Evolutionary conservation across 768 basidiomycete genomes (phyloP).

Genomic region (Lactarius akahatsu): DNA sequence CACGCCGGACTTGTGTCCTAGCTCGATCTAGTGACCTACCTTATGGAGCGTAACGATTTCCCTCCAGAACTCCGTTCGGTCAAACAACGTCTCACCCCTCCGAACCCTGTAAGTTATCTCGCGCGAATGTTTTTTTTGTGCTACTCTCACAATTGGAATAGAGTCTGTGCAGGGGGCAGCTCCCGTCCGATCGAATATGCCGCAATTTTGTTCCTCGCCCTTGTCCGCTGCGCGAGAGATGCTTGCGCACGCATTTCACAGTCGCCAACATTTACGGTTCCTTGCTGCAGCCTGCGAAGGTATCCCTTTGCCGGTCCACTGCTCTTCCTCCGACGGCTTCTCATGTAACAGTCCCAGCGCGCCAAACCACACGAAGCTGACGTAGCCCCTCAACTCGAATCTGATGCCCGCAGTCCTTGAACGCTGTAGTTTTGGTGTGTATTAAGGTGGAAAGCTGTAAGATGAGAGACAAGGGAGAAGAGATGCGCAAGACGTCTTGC

Average conservation of each 20-base stretch:
- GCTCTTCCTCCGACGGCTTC: not conserved
- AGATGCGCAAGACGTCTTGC: not conserved
- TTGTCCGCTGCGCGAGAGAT: not conserved
- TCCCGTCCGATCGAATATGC: constrained; percentile 10
- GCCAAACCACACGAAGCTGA: not conserved
- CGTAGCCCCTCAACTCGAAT: not conserved
- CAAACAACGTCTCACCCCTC: not conserved
- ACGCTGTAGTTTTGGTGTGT: not conserved
- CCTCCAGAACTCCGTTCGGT: constrained; percentile 5
- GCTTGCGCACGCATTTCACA: not conserved
- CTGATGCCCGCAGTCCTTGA: not conserved
- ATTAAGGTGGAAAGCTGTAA: not conserved
- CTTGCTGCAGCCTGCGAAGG: constrained; percentile 1
- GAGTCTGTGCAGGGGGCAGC: not conserved
- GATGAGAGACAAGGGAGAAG: not conserved
- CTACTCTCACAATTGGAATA: not conserved
- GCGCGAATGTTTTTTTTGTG: no score
- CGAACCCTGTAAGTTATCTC: not conserved
- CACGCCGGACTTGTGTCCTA: not conserved
- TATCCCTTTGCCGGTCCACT: not conserved
- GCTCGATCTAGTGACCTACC: constrained; percentile 1
- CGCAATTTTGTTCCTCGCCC: not conserved
- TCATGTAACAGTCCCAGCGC: constrained; percentile 8
- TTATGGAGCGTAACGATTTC: constrained; percentile 1
- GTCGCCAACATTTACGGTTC: not conserved